Evolutionary conservation across 208 protist genomes (phyloP).

Genomic region (Phytomonas sp.): DNA sequence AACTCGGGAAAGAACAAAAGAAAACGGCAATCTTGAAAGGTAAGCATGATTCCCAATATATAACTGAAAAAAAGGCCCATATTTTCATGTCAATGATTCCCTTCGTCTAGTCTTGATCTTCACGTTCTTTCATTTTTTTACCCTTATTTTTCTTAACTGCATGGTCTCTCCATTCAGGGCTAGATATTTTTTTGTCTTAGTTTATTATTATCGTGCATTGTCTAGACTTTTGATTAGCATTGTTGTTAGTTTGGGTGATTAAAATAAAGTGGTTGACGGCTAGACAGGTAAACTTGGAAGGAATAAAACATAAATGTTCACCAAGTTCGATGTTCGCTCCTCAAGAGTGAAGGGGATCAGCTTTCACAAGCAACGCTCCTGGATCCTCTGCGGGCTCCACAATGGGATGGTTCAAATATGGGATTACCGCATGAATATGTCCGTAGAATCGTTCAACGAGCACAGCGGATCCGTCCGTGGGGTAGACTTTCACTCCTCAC

Average conservation of each 20-base stretch:
- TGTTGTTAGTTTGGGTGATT: neutral
- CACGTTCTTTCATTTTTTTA: conserved; percentile 11
- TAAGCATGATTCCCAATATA: neutral
- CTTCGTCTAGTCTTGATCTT: neutral
- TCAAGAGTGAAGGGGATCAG: conserved; percentile 97
- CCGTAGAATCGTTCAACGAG: conserved; percentile 96
- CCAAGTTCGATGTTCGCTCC: conserved; percentile 97
- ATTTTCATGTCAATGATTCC: neutral
- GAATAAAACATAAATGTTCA: conserved; percentile 47
- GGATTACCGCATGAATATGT: conserved; percentile 97
- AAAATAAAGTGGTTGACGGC: neutral
- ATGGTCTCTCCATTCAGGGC: neutral
- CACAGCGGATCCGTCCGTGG: conserved; percentile 94
- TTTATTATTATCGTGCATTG: neutral
- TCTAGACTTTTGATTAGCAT: neutral
- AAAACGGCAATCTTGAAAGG: neutral
- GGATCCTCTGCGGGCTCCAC: conserved; percentile 98
- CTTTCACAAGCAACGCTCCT: conserved; percentile 97
- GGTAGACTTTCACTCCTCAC: conserved; percentile 96
- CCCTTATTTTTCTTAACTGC: neutral
- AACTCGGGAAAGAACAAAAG: neutral
- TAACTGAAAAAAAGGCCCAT: neutral
- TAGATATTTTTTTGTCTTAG: conserved; percentile 11
- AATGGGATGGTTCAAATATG: conserved; percentile 98
- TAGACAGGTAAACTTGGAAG: neutral